A percentile compares a stretch with the other conserved stretches of the same genome.
These are phyloP conservation scores for Lepiota brunneoincarnata DNA, from an alignment of 768 basidiomycete species.

Conservation along the genomic window DNA sequence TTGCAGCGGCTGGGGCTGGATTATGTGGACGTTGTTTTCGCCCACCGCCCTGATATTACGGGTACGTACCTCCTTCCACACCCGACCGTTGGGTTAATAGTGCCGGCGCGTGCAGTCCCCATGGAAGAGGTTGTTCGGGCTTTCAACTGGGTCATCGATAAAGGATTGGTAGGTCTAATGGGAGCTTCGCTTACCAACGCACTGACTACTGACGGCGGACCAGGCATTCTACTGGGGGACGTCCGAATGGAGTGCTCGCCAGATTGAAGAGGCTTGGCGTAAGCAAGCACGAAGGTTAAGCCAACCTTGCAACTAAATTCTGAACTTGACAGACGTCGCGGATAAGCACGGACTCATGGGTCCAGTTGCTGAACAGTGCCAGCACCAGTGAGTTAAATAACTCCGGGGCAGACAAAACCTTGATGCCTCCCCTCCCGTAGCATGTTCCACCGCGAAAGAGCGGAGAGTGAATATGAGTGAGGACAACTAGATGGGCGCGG, in stretches of 20 bases:
- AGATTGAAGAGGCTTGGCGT: conserved; percentile 66
- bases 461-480: conserved; percentile 74
- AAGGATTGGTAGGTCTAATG: conserved; percentile 51
- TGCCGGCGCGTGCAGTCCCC: conserved; percentile 31
- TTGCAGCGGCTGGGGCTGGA: conserved; percentile 65
- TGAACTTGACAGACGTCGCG: conserved; percentile 49
- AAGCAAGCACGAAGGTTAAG: conserved; percentile 16
- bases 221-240: conserved; percentile 70
- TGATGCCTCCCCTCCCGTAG: conserved; percentile 28
- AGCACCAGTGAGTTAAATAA: conserved; percentile 48
- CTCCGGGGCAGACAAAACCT: neutral
- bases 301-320: neutral
- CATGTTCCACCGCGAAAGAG: conserved; percentile 76
- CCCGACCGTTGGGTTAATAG: neutral
- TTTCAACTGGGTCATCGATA: conserved; percentile 70
- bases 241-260: conserved; percentile 72
- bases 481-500: conserved; percentile 13
- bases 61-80: conserved; percentile 28
- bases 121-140: conserved; percentile 77
- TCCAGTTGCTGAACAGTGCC: conserved; percentile 76
- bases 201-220: neutral
- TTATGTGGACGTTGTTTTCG: conserved; percentile 68
- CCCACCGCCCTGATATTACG: conserved; percentile 59
- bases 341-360: conserved; percentile 59
- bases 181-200: neutral